Percentiles rank a stretch among this genome's conserved stretches.
Conservation (phyloP, 305 asterid species). For the Plantago rigida region DNA sequence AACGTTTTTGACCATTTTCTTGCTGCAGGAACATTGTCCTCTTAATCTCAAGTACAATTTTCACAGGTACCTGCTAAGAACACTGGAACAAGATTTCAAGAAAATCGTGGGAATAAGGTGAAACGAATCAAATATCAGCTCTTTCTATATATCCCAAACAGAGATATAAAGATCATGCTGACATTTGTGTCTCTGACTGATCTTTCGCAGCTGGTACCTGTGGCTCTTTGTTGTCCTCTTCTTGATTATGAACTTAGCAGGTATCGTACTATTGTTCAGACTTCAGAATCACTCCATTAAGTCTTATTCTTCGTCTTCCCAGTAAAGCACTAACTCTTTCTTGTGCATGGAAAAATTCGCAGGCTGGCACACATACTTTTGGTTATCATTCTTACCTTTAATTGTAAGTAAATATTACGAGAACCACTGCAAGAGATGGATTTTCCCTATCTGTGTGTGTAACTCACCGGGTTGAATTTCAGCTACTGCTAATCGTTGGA, state of each 20-base stretch:
- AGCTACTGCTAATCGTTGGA: constrained; percentile 73
- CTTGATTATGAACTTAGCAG: constrained; percentile 68
- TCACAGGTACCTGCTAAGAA: constrained; percentile 61
- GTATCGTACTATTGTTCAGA: constrained; percentile 26
- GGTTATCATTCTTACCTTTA: constrained; percentile 81
- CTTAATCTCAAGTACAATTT: constrained; percentile 42
- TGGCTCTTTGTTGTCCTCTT: constrained; percentile 79
- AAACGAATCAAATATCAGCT: not conserved
- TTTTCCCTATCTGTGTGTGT: not conserved
- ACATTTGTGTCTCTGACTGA: constrained; percentile 17
- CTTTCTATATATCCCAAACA: not conserved
- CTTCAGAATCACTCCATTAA: not conserved
- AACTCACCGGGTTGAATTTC: constrained; percentile 19
- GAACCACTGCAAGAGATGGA: not conserved
- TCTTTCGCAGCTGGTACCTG: constrained; percentile 62
- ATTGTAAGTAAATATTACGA: constrained; percentile 36
- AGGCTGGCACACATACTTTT: constrained; percentile 92
- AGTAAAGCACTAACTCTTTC: constrained; percentile 1
- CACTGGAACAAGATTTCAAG: constrained; percentile 70
- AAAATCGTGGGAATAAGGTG: constrained; percentile 77
- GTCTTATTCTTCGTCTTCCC: not conserved
- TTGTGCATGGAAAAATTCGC: constrained; percentile 26
- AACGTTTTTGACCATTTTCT: not conserved
- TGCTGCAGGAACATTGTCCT: constrained; percentile 58
- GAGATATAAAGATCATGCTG: constrained; percentile 13